Base-by-base conservation (phyloP, 371 early-diverging fungal genomes). In the Circinella umbellata region DNA sequence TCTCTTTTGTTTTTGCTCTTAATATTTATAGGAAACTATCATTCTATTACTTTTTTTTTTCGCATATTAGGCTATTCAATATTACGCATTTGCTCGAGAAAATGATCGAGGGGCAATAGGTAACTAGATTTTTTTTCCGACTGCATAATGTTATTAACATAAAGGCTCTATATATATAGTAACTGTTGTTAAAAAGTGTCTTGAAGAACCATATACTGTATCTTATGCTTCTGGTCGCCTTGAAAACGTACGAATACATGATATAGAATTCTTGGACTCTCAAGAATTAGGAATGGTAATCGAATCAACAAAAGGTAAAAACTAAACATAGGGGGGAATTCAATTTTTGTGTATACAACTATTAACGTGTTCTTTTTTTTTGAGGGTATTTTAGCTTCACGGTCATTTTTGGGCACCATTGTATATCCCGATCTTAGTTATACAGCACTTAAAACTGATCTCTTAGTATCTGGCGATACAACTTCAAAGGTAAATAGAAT, bases 211-310 rank as follows among this genome's bases (percentile, higher is more conserved):
- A 10, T n/a, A 51, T n/a, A 27, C 13, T 11, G 38, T 48, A 13
- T 34, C n/a, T 20, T 64, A 64, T 37, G 65, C 53, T 13, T 20
- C 65, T 36, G n/a, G 46, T 8, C 37, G 37, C 1, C 3, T 48
- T 9, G 65, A 36, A 3, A 37, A 51, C n/a, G 34, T 46, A 13
- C 49, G 17, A 4, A 64, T 64, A 46, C n/a, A 46, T n/a, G 65
- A 64, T 36, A 34, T 64, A 14, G 65, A 64, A 38, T 64, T 64
- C 18, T 38, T 64, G 36, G 65, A 64, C 34, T 11, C 36, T 37
- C 51, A 53, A 53, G 65, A 64, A 18, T 14, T 64, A n/a, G 65
- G 48, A 37, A 37, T 64, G 18, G 14, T 64, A 10, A 47, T n/a
- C 48, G 54, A 64, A 37, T 11, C 54, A n/a, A 3, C 27, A 13